Percentiles rank a stretch among this genome's conserved stretches.
Conservation (phyloP, 768 basidiomycete species). For the Hysterangium stoloniferum region DNA sequence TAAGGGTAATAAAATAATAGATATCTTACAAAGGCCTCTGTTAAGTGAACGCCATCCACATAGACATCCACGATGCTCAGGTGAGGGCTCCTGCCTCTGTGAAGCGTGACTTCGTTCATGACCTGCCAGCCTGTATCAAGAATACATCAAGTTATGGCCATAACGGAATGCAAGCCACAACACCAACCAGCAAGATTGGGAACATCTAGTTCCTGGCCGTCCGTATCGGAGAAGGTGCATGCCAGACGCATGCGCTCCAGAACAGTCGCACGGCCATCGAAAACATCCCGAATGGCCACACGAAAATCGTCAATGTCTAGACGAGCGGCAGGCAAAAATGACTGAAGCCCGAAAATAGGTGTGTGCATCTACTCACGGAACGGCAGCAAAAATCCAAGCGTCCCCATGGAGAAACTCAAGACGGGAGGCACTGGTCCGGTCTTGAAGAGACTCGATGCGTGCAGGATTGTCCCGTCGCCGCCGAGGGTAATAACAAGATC, state of each 20-base stretch:
- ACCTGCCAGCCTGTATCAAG: constrained; percentile 76
- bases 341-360: neutral
- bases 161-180: neutral
- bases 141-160: neutral
- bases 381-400: constrained; percentile 86
- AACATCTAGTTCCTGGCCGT: constrained; percentile 43
- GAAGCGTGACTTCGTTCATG: constrained; percentile 93
- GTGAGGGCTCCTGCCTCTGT: constrained; percentile 86
- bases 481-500: constrained; percentile 88
- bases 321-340: neutral
- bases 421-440: constrained; percentile 89
- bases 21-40: constrained; percentile 81
- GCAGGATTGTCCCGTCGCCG: constrained; percentile 92
- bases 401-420: constrained; percentile 87
- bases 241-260: constrained; percentile 87
- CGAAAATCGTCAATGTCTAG: constrained; percentile 85
- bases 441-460: constrained; percentile 87
- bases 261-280: constrained; percentile 71
- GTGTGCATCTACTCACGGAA: constrained; percentile 63
- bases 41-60: constrained; percentile 91
- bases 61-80: constrained; percentile 90
- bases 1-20: neutral
- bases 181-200: neutral
- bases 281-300: constrained; percentile 72
- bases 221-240: constrained; percentile 63